phyloP scores from a whole-genome alignment of 345 rosid species.

The Aquilaria yunnanensis region DNA sequence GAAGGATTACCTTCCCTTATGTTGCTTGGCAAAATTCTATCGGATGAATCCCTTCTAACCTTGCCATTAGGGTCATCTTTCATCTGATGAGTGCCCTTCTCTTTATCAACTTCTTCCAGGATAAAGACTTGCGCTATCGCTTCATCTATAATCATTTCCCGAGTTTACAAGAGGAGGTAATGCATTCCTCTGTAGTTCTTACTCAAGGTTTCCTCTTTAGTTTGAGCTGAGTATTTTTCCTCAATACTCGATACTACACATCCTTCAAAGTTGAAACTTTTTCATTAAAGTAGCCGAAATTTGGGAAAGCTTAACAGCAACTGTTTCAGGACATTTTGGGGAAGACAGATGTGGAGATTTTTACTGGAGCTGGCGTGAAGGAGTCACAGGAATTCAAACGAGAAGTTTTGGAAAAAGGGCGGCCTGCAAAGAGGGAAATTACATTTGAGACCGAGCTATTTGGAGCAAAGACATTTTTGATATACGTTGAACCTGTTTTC shows the following conservation, averaged over 20 bases:
- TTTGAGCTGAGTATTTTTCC: not conserved
- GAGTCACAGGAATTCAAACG: constrained; percentile 92
- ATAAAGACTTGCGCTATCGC: constrained; percentile 79
- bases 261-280: not conserved
- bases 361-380: constrained; percentile 83
- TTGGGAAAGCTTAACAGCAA: not conserved
- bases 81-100: constrained; percentile 8
- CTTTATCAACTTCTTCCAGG: constrained; percentile 37
- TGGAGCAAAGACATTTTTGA: constrained; percentile 83
- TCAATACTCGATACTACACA: not conserved
- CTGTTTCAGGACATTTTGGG: constrained; percentile 76
- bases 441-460: constrained; percentile 81
- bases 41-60: not conserved
- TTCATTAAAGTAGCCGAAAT: not conserved
- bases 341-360: constrained; percentile 86
- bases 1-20: too few relatives aligned
- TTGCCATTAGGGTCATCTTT: constrained; percentile 1
- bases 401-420: constrained; percentile 84
- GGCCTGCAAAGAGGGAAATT: constrained; percentile 90
- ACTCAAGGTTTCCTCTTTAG: constrained; percentile 9
- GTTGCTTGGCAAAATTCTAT: too few relatives aligned
- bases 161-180: constrained; percentile 74
- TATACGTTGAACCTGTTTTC: constrained; percentile 85
- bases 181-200: constrained; percentile 17
- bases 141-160: constrained; percentile 95